Evolutionary conservation across 768 basidiomycete species (phyloP).

Genomic region (Cystoderma amianthinum): DNA sequence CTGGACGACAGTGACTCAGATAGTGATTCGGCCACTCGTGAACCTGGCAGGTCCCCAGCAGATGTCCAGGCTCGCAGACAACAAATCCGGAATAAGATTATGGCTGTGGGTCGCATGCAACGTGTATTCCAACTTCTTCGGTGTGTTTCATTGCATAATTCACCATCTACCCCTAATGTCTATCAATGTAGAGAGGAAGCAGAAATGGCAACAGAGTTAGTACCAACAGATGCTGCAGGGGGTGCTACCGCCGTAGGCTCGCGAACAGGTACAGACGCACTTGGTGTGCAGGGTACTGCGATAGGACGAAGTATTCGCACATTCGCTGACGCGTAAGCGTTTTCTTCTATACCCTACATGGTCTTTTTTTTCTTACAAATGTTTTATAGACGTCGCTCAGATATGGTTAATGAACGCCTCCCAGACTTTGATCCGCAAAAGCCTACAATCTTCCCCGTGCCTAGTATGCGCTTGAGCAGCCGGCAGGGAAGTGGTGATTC

Average conservation of each 20-base stretch:
- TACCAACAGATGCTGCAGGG: conserved; percentile 20
- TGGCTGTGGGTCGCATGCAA: conserved; percentile 89
- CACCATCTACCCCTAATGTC: too few relatives aligned
- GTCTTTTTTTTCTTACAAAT: background rate
- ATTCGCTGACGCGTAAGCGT: conserved; percentile 69
- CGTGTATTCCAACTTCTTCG: conserved; percentile 84
- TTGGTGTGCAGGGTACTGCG: conserved; percentile 55
- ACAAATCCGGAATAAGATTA: conserved; percentile 89
- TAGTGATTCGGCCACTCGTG: conserved; percentile 26
- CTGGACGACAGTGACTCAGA: conserved; percentile 52
- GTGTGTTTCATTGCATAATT: conserved; percentile 33
- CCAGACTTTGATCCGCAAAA: conserved; percentile 42
- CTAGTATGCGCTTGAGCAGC: conserved; percentile 42
- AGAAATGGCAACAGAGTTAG: conserved; percentile 70
- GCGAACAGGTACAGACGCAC: conserved; percentile 42
- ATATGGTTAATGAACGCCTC: conserved; percentile 69
- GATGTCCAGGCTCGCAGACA: conserved; percentile 53
- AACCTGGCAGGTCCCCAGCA: conserved; percentile 23
- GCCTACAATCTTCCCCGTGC: conserved; percentile 47
- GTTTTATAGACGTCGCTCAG: conserved; percentile 53
- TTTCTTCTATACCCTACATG: background rate
- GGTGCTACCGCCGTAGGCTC: conserved; percentile 17
- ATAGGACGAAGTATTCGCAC: conserved; percentile 56
- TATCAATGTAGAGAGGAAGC: conserved; percentile 56
- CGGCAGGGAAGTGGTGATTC: conserved; percentile 33